Conservation (phyloP, 2,329 filamentous ascomycete genomes). For the Paecilomyces sp. region DNA sequence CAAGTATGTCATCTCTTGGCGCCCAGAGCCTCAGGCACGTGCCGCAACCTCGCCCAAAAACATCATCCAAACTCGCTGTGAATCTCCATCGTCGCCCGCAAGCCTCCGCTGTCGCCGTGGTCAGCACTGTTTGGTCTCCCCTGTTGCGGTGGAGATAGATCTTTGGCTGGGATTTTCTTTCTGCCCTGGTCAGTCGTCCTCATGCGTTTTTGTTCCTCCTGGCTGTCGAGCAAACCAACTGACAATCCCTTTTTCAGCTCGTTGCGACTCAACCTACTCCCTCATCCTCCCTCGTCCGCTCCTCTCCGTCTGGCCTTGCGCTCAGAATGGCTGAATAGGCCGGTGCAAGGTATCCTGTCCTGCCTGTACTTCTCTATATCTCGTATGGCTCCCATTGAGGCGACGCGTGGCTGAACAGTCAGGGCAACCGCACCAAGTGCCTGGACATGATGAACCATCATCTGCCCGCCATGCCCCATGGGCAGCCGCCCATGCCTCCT, state of each 20-base stretch:
- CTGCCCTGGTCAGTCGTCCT: not conserved
- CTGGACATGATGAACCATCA: slow-evolving; percentile 40
- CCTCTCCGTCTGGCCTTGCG: slow-evolving; percentile 8
- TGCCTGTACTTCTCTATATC: slow-evolving; percentile 11
- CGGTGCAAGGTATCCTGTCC: slow-evolving; percentile 12
- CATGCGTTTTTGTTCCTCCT: slow-evolving; percentile 1
- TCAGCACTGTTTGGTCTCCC: not conserved
- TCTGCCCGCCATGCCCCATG: slow-evolving; percentile 38
- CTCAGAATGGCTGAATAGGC: slow-evolving; percentile 31
- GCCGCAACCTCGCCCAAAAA: slow-evolving; percentile 14
- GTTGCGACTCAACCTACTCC: slow-evolving; percentile 1
- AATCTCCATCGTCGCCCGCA: not conserved
- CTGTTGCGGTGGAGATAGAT: not conserved
- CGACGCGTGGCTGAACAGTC: slow-evolving; percentile 30
- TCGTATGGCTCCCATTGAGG: slow-evolving; percentile 36
- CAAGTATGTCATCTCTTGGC: slow-evolving; percentile 18
- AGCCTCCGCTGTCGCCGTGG: not conserved
- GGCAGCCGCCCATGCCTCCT: slow-evolving; percentile 45
- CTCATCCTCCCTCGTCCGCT: slow-evolving; percentile 1
- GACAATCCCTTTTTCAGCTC: not conserved
- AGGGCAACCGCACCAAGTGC: slow-evolving; percentile 23
- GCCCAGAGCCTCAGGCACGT: slow-evolving; percentile 18
- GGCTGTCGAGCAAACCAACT: slow-evolving; percentile 2
- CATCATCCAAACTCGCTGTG: slow-evolving; percentile 13
- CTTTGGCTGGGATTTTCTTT: not conserved